These are phyloP conservation scores for Colletotrichum echinochloae DNA, from an alignment of 2,329 filamentous ascomycete species.

Conservation along the genomic window DNA sequence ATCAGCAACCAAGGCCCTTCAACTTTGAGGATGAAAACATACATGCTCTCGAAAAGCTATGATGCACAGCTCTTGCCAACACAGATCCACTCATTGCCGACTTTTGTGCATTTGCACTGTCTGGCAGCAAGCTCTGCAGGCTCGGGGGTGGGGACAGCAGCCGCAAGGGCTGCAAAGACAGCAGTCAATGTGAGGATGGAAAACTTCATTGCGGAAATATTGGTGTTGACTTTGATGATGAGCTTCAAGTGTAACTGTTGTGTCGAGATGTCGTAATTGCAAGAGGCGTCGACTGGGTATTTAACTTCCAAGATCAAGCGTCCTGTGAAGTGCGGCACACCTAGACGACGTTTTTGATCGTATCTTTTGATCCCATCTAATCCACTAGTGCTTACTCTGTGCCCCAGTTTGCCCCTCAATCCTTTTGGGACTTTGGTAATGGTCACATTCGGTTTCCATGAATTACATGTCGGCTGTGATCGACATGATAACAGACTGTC, in stretches of 20 bases:
- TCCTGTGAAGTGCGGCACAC: background rate
- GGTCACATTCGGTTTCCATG: background rate
- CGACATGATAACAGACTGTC: background rate
- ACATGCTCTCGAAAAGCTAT: background rate
- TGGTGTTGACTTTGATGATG: background rate
- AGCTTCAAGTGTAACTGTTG: background rate
- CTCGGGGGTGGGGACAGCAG: constrained; percentile 2
- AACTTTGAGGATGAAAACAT: background rate
- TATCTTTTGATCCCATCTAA: background rate
- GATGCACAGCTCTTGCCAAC: constrained; percentile 14
- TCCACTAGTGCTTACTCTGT: background rate
- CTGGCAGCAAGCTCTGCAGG: constrained; percentile 18
- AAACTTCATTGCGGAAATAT: constrained; percentile 14
- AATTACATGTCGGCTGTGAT: background rate
- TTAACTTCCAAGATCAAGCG: background rate
- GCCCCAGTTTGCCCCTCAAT: no score
- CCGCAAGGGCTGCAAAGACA: constrained; percentile 7
- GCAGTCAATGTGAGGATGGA: constrained; percentile 15
- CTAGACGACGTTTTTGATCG: background rate
- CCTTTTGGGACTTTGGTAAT: background rate
- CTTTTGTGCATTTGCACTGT: constrained; percentile 20
- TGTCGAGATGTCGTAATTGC: background rate
- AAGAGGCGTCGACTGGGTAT: background rate
- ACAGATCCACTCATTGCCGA: constrained; percentile 13
- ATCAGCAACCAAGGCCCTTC: background rate